These are phyloP conservation scores for Aspergillus homomorphus DNA, from an alignment of 495 filamentous ascomycete genomes.

Conservation along the genomic window DNA sequence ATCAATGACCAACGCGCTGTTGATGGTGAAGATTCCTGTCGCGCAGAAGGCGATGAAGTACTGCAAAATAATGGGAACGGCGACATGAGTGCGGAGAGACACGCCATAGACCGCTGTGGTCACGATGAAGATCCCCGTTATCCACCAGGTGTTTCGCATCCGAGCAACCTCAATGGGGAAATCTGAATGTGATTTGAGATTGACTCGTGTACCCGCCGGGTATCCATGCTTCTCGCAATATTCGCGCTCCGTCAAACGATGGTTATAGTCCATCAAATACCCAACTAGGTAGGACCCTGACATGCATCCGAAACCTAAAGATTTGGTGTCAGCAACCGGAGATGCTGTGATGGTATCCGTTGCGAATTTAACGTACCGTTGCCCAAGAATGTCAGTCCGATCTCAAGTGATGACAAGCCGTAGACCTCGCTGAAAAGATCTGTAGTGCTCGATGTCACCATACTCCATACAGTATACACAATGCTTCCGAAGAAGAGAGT, in stretches of 20 bases:
- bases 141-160: slow-evolving; percentile 46
- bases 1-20: slow-evolving; percentile 62
- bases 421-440: slow-evolving; percentile 38
- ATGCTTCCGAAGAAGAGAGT: slow-evolving; percentile 46
- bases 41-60: slow-evolving; percentile 49
- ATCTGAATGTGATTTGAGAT: slow-evolving; percentile 39
- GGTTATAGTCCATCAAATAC: slow-evolving; percentile 42
- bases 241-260: slow-evolving; percentile 33
- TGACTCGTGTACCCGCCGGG: slow-evolving; percentile 38
- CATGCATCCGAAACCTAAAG: slow-evolving; percentile 34
- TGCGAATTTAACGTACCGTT: slow-evolving; percentile 26
- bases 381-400: slow-evolving; percentile 43
- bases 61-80: slow-evolving; percentile 53
- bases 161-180: slow-evolving; percentile 53
- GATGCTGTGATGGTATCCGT: neutral
- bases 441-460: slow-evolving; percentile 51
- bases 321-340: slow-evolving; percentile 7
- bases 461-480: slow-evolving; percentile 50
- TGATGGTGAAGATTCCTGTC: slow-evolving; percentile 51
- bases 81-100: slow-evolving; percentile 37
- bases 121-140: slow-evolving; percentile 33
- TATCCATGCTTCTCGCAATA: slow-evolving; percentile 39
- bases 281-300: slow-evolving; percentile 36
- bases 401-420: slow-evolving; percentile 31
- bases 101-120: slow-evolving; percentile 30